These are phyloP conservation scores for Fusarium sp. DNA, from an alignment of 2,329 filamentous ascomycete species.

Conservation along the genomic window DNA sequence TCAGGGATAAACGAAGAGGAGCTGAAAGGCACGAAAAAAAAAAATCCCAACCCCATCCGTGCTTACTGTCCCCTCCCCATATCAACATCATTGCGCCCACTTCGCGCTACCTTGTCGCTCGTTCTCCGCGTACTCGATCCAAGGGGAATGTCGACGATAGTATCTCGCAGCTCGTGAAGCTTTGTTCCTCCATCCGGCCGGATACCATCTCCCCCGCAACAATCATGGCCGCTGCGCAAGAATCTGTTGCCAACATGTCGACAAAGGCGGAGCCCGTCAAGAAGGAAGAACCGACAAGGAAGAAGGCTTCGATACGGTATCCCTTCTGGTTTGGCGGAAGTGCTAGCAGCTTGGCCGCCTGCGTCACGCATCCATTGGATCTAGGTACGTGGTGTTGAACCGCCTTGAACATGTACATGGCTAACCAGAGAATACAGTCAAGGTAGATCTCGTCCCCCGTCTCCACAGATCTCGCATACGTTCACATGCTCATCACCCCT, in stretches of 20 bases:
- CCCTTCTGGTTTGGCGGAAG: conserved; percentile 98
- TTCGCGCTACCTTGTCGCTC: background rate
- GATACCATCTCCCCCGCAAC: background rate
- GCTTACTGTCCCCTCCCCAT: background rate
- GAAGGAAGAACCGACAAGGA: conserved; percentile 50
- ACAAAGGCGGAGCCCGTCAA: conserved; percentile 17
- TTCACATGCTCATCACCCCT: conserved; percentile 30
- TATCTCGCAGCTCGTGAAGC: background rate
- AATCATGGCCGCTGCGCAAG: conserved; percentile 35
- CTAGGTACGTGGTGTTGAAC: conserved; percentile 70
- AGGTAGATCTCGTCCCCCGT: conserved; percentile 46
- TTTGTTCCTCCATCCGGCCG: background rate
- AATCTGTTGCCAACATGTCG: conserved; percentile 29
- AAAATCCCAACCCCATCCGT: background rate
- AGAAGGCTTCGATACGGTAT: conserved; percentile 65
- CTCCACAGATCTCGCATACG: background rate
- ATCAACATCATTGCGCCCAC: background rate
- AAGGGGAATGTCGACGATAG: conserved; percentile 13
- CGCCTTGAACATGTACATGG: background rate
- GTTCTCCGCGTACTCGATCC: background rate
- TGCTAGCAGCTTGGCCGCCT: conserved; percentile 90
- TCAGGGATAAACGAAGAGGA: conserved; percentile 10
- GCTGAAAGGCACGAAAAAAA: background rate
- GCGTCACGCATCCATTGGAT: conserved; percentile 93
- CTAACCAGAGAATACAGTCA: conserved; percentile 57